phyloP scores from a whole-genome alignment of 1,139 yeast genomes.

The Chernovozyma aurita region DNA sequence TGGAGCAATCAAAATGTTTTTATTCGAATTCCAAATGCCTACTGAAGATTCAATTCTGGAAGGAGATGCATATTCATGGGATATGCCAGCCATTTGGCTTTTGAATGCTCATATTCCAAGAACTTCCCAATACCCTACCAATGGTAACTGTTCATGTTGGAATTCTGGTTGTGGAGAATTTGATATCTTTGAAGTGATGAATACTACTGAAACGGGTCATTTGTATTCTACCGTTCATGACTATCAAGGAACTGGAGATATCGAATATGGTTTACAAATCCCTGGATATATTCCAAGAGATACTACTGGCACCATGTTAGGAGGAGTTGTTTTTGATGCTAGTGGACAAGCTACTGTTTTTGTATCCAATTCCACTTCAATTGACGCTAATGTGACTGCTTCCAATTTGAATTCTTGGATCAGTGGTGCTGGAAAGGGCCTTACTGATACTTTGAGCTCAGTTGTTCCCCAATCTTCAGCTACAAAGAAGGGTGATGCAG shows the following conservation, averaged over 20 bases:
- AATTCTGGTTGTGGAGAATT: conserved; percentile 94
- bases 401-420: conserved; percentile 35
- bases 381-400: conserved; percentile 36
- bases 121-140: conserved; percentile 72
- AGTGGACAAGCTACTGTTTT: conserved; percentile 60
- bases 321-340: conserved; percentile 67
- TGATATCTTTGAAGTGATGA: conserved; percentile 73
- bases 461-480: conserved; percentile 17
- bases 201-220: conserved; percentile 46
- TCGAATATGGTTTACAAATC: conserved; percentile 55
- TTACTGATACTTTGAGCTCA: conserved; percentile 20
- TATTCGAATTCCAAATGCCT: conserved; percentile 92
- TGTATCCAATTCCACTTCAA: conserved; percentile 50
- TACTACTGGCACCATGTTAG: conserved; percentile 46
- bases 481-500: conserved; percentile 21
- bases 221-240: conserved; percentile 68
- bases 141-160: conserved; percentile 89
- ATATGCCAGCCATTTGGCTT: conserved; percentile 97
- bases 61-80: conserved; percentile 49
- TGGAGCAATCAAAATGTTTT: conserved; percentile 74
- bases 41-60: conserved; percentile 42
- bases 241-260: conserved; percentile 62
- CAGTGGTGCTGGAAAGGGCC: conserved; percentile 17
- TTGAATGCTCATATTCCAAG: conserved; percentile 93
- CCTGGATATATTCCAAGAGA: conserved; percentile 57